Evolutionary conservation across 2,329 filamentous ascomycete species (phyloP).

Genomic region (Sphaerulina musiva): DNA sequence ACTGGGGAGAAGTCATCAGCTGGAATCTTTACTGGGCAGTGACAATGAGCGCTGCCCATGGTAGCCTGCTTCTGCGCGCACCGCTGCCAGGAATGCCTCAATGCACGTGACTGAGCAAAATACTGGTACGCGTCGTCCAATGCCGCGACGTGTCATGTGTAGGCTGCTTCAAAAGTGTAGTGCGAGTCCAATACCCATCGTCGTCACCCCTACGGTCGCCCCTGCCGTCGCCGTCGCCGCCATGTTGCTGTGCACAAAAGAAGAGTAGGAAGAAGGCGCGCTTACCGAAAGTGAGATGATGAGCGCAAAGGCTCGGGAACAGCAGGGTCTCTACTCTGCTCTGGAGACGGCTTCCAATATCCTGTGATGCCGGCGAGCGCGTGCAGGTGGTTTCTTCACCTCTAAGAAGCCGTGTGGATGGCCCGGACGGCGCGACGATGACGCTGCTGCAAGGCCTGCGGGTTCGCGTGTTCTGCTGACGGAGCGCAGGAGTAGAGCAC

Average conservation of each 20-base stretch:
- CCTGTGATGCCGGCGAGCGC: background rate
- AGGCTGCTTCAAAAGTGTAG: background rate
- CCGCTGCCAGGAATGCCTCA: background rate
- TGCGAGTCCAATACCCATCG: background rate
- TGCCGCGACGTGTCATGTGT: background rate
- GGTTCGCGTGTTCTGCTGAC: slow-evolving; percentile 1
- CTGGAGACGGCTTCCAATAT: slow-evolving; percentile 7
- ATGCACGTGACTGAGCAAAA: background rate
- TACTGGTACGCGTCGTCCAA: background rate
- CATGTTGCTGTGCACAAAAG: background rate
- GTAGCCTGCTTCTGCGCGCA: background rate
- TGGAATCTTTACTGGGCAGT: background rate
- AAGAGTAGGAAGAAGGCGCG: slow-evolving; percentile 6
- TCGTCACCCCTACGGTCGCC: background rate
- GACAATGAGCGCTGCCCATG: background rate
- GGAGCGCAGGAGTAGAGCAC: background rate
- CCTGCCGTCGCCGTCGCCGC: background rate
- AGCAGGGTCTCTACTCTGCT: slow-evolving; percentile 15
- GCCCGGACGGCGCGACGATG: background rate
- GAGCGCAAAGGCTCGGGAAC: slow-evolving; percentile 30
- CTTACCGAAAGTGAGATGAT: slow-evolving; percentile 28
- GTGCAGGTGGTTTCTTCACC: slow-evolving; percentile 1
- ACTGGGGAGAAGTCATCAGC: slow-evolving; percentile 16
- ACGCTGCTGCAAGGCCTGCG: background rate
- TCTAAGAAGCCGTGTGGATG: background rate